phyloP scores from a whole-genome alignment of 345 rosid genomes.

The Pseudoturritis turrita region DNA sequence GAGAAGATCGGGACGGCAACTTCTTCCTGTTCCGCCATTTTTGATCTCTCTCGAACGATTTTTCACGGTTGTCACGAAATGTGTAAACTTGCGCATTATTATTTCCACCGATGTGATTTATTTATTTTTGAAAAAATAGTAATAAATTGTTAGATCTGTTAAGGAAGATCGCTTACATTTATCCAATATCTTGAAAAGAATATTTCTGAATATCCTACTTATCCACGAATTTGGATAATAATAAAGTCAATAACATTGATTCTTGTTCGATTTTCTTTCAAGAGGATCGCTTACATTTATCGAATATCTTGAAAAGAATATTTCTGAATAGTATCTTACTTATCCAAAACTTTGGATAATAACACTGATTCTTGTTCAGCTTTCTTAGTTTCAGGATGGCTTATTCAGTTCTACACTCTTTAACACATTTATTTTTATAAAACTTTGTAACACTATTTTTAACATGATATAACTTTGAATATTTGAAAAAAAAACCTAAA shows the following conservation, averaged over 20 bases:
- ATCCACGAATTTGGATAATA: background rate
- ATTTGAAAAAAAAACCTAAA: too few species aligned
- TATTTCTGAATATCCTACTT: background rate
- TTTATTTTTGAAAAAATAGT: background rate
- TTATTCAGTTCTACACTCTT: background rate
- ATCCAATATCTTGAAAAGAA: background rate
- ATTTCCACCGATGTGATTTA: slow-evolving; percentile 6
- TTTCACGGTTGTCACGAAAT: background rate
- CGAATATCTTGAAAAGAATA: background rate
- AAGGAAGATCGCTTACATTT: background rate
- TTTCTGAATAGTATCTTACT: background rate
- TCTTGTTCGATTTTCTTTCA: background rate
- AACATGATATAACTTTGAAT: too few species aligned
- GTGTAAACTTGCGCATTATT: background rate
- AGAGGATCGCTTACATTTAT: background rate
- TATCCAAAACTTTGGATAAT: background rate
- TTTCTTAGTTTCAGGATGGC: too few species aligned
- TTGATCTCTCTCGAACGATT: background rate
- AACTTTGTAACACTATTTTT: too few species aligned
- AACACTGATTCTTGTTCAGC: background rate
- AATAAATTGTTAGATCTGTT: background rate
- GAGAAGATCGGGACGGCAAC: slow-evolving; percentile 54
- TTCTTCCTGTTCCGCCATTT: slow-evolving; percentile 78
- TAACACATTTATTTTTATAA: too few species aligned
- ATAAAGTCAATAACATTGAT: background rate